Percentiles rank a stretch among this genome's conserved stretches.
Evolutionary conservation across 2,329 filamentous ascomycete species (phyloP).

Genomic region (Penicillium sp.): DNA sequence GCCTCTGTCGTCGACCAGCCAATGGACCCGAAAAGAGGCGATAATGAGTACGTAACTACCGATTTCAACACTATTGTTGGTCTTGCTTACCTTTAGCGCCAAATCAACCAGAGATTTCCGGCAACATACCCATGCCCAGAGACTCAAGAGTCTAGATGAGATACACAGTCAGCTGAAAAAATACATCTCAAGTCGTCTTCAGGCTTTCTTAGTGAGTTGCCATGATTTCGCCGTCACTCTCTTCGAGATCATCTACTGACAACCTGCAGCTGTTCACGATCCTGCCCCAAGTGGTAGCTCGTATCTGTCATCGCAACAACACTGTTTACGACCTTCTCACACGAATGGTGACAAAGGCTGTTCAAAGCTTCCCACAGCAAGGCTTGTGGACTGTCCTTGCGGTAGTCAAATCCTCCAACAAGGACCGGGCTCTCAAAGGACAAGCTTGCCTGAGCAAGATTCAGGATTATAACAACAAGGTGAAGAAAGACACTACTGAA

Average conservation of each 20-base stretch:
- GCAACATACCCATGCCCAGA: slow-evolving; percentile 53
- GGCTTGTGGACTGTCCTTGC: slow-evolving; percentile 90
- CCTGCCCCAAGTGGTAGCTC: slow-evolving; percentile 91
- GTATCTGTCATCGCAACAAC: slow-evolving; percentile 84
- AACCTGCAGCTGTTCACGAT: slow-evolving; percentile 60
- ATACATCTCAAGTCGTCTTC: slow-evolving; percentile 65
- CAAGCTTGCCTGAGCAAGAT: slow-evolving; percentile 50
- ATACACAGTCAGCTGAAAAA: slow-evolving; percentile 80
- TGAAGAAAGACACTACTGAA: slow-evolving; percentile 59
- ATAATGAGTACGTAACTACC: slow-evolving; percentile 47
- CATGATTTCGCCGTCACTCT: background rate
- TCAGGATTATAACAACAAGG: slow-evolving; percentile 59
- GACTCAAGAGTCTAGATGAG: slow-evolving; percentile 69
- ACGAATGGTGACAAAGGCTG: slow-evolving; percentile 84
- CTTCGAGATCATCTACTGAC: slow-evolving; percentile 25
- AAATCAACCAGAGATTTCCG: slow-evolving; percentile 50
- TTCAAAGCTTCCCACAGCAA: slow-evolving; percentile 85
- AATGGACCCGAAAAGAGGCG: slow-evolving; percentile 57
- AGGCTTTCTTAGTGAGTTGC: slow-evolving; percentile 50
- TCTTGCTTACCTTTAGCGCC: background rate
- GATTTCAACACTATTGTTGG: background rate
- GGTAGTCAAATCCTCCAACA: slow-evolving; percentile 79
- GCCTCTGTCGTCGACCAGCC: slow-evolving; percentile 74
- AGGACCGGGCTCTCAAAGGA: slow-evolving; percentile 68
- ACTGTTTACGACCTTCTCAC: slow-evolving; percentile 79